These are phyloP conservation scores for Talaromyces adpressus DNA, from an alignment of 495 filamentous ascomycete species.

Conservation along the genomic window DNA sequence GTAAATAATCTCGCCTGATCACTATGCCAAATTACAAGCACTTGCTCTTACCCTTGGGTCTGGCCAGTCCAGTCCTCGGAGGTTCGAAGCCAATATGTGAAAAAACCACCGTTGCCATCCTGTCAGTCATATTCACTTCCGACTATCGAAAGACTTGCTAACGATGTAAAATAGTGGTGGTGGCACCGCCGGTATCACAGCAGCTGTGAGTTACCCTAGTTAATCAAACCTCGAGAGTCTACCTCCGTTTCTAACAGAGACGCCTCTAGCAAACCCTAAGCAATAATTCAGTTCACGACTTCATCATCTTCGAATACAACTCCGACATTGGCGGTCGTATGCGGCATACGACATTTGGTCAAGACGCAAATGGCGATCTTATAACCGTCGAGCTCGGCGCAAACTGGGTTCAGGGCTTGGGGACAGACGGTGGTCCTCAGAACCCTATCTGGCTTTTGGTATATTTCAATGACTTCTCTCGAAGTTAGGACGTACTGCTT, in stretches of 20 bases:
- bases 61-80: neutral
- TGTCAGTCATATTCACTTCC: slow-evolving; percentile 15
- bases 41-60: neutral
- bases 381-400: slow-evolving; percentile 62
- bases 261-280: slow-evolving; percentile 50
- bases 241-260: slow-evolving; percentile 15
- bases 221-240: neutral
- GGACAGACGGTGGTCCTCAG: slow-evolving; percentile 45
- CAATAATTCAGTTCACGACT: slow-evolving; percentile 59
- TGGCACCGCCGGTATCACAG: slow-evolving; percentile 60
- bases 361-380: slow-evolving; percentile 39
- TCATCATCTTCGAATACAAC: slow-evolving; percentile 63
- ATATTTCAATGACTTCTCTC: slow-evolving; percentile 4
- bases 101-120: slow-evolving; percentile 33
- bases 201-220: slow-evolving; percentile 45
- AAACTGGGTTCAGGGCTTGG: slow-evolving; percentile 69
- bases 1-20: neutral
- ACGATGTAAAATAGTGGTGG: slow-evolving; percentile 20
- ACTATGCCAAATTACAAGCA: neutral
- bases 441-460: slow-evolving; percentile 67
- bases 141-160: neutral
- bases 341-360: slow-evolving; percentile 51
- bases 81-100: slow-evolving; percentile 17
- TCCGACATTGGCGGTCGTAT: slow-evolving; percentile 57
- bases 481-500: neutral